These are phyloP conservation scores for Arachis hypogaea DNA, from an alignment of 306 rosid species.

Conservation along the genomic window DNA sequence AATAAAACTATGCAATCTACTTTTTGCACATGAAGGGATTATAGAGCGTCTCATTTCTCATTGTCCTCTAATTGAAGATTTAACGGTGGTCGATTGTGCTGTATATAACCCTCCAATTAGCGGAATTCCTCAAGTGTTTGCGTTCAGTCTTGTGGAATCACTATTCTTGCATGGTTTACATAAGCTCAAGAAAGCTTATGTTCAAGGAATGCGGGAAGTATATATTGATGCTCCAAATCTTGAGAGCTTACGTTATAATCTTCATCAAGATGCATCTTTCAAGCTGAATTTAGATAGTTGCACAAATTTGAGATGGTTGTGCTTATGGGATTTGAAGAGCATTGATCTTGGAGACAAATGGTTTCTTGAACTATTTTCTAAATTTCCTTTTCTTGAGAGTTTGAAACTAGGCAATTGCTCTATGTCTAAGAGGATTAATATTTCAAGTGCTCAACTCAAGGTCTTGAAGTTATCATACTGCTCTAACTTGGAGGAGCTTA, in stretches of 20 bases:
- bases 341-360: constrained; percentile 24
- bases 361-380: constrained; percentile 27
- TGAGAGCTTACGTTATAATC: neutral
- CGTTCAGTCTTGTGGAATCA: too few species aligned
- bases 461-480: too few species aligned
- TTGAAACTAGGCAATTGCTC: neutral
- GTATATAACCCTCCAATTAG: too few species aligned
- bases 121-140: neutral
- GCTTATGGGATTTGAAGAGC: neutral
- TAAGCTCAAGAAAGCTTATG: too few species aligned
- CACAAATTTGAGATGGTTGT: neutral
- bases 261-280: too few species aligned
- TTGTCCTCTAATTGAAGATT: constrained; percentile 32
- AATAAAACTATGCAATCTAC: neutral
- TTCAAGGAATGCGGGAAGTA: too few species aligned
- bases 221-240: too few species aligned
- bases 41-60: constrained; percentile 36
- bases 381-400: constrained; percentile 40
- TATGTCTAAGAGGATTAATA: neutral
- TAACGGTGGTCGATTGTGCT: constrained; percentile 5
- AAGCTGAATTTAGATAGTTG: too few species aligned
- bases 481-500: too few species aligned
- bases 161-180: too few species aligned
- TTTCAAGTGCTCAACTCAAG: too few species aligned
- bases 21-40: neutral